These are phyloP conservation scores for Saccharomycopsis synnaedendra DNA, from an alignment of 805 yeast species.

Conservation along the genomic window DNA sequence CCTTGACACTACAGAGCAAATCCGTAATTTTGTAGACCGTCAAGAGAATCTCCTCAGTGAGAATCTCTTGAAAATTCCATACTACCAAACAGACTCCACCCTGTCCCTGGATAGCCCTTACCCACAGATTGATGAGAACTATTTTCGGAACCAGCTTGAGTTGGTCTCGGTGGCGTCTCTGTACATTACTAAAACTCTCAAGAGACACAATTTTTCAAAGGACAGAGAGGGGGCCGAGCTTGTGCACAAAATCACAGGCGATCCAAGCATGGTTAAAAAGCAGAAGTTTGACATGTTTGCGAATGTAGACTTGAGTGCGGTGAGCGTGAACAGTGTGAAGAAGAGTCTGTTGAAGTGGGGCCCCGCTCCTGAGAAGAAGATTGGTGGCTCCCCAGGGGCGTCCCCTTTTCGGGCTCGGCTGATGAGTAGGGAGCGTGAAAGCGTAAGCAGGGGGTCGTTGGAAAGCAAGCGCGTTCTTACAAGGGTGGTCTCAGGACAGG, in stretches of 20 bases:
- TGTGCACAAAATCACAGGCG: slow-evolving; percentile 31
- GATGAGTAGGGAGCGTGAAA: too few relatives aligned
- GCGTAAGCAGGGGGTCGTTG: too few relatives aligned
- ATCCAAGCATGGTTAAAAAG: not conserved
- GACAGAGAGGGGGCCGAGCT: slow-evolving; percentile 29
- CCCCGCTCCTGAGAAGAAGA: too few relatives aligned
- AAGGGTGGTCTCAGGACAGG: too few relatives aligned
- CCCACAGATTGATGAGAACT: slow-evolving; percentile 16
- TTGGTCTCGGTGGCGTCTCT: slow-evolving; percentile 19
- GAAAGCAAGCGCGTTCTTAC: too few relatives aligned
- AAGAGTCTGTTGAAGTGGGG: too few relatives aligned
- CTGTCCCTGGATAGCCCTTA: slow-evolving; percentile 2
- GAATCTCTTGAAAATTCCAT: slow-evolving; percentile 9
- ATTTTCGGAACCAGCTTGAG: slow-evolving; percentile 14
- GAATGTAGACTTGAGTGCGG: too few relatives aligned
- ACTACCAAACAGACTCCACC: not conserved
- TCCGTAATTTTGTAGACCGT: slow-evolving; percentile 9
- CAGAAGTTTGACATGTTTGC: too few relatives aligned
- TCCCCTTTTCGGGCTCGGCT: too few relatives aligned
- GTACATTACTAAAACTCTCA: slow-evolving; percentile 18
- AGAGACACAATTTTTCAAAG: slow-evolving; percentile 21
- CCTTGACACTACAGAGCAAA: slow-evolving; percentile 12
- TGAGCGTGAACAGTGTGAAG: too few relatives aligned
- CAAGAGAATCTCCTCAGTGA: slow-evolving; percentile 9
- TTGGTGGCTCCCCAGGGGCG: too few relatives aligned